phyloP scores from a whole-genome alignment of 2,329 filamentous ascomycete species.

The Claviceps citrina region DNA sequence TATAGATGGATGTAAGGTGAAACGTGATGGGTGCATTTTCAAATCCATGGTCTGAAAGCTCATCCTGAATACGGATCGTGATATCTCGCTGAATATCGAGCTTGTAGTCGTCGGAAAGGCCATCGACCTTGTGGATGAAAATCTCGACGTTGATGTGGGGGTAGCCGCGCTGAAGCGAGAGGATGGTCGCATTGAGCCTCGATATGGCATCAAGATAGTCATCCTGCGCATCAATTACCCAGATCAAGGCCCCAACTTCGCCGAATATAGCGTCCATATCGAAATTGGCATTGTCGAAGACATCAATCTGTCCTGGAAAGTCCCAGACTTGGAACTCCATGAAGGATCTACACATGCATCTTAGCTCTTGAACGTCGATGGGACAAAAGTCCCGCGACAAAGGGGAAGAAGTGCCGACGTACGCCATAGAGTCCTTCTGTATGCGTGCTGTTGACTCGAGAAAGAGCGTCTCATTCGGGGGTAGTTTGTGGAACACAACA shows the following conservation, averaged over 20 bases:
- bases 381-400: slow-evolving; percentile 1
- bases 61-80: slow-evolving; percentile 88
- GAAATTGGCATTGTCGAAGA: slow-evolving; percentile 73
- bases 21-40: slow-evolving; percentile 90
- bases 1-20: slow-evolving; percentile 94
- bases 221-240: slow-evolving; percentile 97
- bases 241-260: slow-evolving; percentile 85
- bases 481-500: slow-evolving; percentile 97
- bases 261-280: slow-evolving; percentile 90
- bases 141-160: slow-evolving; percentile 94
- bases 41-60: slow-evolving; percentile 81
- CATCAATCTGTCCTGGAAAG: slow-evolving; percentile 83
- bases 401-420: slow-evolving; percentile 22
- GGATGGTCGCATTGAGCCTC: slow-evolving; percentile 73
- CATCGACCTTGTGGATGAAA: slow-evolving; percentile 97
- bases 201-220: slow-evolving; percentile 88
- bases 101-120: slow-evolving; percentile 92
- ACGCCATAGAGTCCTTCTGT: slow-evolving; percentile 93
- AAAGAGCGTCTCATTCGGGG: slow-evolving; percentile 88
- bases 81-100: slow-evolving; percentile 94
- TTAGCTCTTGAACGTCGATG: slow-evolving; percentile 10
- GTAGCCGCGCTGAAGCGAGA: slow-evolving; percentile 76
- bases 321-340: slow-evolving; percentile 99
- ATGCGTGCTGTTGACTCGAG: slow-evolving; percentile 89
- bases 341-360: slow-evolving; percentile 52